A percentile compares a stretch with the other conserved stretches of the same genome.
These are phyloP conservation scores for Fraxinus sp. DNA, from an alignment of 305 asterid genomes.

Conservation along the genomic window DNA sequence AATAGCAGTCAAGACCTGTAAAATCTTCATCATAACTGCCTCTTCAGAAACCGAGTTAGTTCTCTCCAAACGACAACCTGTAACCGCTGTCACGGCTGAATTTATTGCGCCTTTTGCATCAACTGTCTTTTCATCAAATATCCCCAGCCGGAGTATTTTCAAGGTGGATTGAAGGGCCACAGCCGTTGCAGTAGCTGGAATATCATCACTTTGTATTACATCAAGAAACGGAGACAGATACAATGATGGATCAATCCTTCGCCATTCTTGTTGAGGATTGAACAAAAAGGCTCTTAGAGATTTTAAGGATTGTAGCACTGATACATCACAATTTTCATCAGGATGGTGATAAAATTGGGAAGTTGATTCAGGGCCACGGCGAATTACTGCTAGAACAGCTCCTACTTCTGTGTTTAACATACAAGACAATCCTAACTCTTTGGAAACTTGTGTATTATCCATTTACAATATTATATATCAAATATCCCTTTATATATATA, in stretches of 20 bases:
- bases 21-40: slow-evolving; percentile 76
- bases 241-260: slow-evolving; percentile 55
- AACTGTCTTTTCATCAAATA: slow-evolving; percentile 60
- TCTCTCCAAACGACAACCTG: slow-evolving; percentile 72
- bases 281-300: slow-evolving; percentile 67
- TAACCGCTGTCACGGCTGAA: slow-evolving; percentile 53
- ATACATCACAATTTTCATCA: slow-evolving; percentile 53
- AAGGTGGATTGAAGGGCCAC: slow-evolving; percentile 72
- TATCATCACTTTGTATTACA: slow-evolving; percentile 72
- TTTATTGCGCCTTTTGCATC: slow-evolving; percentile 65
- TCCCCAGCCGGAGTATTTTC: slow-evolving; percentile 63
- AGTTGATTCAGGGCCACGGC: slow-evolving; percentile 53
- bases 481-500: background rate
- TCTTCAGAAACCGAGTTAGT: slow-evolving; percentile 73
- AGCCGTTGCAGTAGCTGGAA: slow-evolving; percentile 76
- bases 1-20: slow-evolving; percentile 60
- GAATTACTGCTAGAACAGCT: slow-evolving; percentile 81
- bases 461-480: background rate
- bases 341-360: slow-evolving; percentile 52
- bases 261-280: slow-evolving; percentile 83
- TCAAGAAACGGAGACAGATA: slow-evolving; percentile 81
- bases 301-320: slow-evolving; percentile 57
- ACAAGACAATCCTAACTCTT: slow-evolving; percentile 80
- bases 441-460: slow-evolving; percentile 16
- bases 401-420: slow-evolving; percentile 90